A percentile compares a stretch with the other conserved stretches of the same genome.
Evolutionary conservation across 768 basidiomycete species (phyloP).

Genomic region (Phanerodontia chrysosporium): DNA sequence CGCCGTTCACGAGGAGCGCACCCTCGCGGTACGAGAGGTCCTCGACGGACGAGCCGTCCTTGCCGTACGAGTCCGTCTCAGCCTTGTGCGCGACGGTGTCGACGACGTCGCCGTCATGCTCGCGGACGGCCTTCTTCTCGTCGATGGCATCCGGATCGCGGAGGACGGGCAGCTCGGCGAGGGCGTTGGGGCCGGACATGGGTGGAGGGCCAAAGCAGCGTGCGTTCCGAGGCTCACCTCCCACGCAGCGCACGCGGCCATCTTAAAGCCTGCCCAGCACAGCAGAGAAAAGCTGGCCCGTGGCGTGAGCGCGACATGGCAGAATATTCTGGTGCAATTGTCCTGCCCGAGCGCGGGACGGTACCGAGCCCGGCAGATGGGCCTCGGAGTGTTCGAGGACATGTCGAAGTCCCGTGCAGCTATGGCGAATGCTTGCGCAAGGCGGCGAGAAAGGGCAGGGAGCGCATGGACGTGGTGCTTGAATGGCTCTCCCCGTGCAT

Average conservation of each 20-base stretch:
- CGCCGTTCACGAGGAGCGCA: constrained; percentile 17
- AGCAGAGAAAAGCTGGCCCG: not conserved
- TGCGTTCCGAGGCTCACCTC: not conserved
- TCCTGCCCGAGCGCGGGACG: not conserved
- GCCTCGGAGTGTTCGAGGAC: not conserved
- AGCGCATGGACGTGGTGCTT: not conserved
- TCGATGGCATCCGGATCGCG: not conserved
- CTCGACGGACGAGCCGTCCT: constrained; percentile 8
- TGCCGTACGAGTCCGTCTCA: constrained; percentile 6
- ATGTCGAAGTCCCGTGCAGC: not conserved
- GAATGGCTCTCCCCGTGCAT: not conserved
- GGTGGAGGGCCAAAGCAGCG: not conserved
- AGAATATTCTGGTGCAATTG: not conserved
- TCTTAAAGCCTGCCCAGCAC: not conserved
- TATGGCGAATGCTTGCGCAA: constrained; percentile 4
- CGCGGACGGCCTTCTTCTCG: constrained; percentile 1
- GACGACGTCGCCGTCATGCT: not conserved
- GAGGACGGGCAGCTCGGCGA: constrained; percentile 10
- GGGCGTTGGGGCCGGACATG: constrained; percentile 7
- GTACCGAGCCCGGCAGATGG: not conserved
- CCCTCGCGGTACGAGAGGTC: constrained; percentile 9
- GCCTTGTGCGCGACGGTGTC: constrained; percentile 3
- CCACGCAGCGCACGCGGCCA: not conserved
- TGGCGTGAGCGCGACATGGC: not conserved
- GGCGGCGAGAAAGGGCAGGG: too few relatives aligned